Percentiles rank a stretch among this genome's conserved stretches.
These are phyloP conservation scores for Aspergillus panamensis DNA, from an alignment of 495 filamentous ascomycete genomes.

Conservation along the genomic window DNA sequence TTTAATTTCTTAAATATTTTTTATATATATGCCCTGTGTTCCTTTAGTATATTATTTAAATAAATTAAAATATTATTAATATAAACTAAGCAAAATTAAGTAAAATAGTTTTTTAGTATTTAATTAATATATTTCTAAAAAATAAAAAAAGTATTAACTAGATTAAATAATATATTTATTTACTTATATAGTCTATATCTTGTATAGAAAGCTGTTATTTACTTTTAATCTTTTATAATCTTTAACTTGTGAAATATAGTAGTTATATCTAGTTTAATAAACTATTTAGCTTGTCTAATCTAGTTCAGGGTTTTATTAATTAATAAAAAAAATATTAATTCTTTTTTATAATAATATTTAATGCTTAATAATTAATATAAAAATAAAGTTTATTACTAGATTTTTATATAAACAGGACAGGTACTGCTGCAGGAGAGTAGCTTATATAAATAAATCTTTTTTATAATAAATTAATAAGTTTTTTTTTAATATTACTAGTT, in stretches of 20 bases:
- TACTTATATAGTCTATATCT: slow-evolving; percentile 8
- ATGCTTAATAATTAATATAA: slow-evolving; percentile 1
- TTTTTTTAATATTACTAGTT: not conserved
- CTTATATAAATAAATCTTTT: too few relatives aligned
- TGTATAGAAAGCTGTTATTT: slow-evolving; percentile 10
- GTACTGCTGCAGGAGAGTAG: too few relatives aligned
- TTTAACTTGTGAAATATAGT: too few relatives aligned
- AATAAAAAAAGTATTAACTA: slow-evolving; percentile 3
- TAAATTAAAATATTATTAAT: slow-evolving; percentile 14
- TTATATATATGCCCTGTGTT: slow-evolving; percentile 6
- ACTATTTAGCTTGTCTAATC: slow-evolving; percentile 2
- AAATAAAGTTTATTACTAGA: too few relatives aligned
- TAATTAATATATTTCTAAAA: slow-evolving; percentile 11
- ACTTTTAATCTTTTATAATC: slow-evolving; percentile 4
- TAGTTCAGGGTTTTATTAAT: slow-evolving; percentile 7
- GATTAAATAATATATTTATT: slow-evolving; percentile 1
- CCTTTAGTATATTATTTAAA: not conserved
- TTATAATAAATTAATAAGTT: too few relatives aligned
- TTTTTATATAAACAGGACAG: too few relatives aligned
- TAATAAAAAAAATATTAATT: slow-evolving; percentile 2
- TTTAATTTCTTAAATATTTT: slow-evolving; percentile 5
- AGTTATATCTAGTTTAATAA: slow-evolving; percentile 10
- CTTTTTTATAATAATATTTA: slow-evolving; percentile 2
- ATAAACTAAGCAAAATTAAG: too few relatives aligned
- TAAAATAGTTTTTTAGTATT: slow-evolving; percentile 4